Conservation (phyloP, 129 eudicot species). For the Saposhnikovia divaricata region DNA sequence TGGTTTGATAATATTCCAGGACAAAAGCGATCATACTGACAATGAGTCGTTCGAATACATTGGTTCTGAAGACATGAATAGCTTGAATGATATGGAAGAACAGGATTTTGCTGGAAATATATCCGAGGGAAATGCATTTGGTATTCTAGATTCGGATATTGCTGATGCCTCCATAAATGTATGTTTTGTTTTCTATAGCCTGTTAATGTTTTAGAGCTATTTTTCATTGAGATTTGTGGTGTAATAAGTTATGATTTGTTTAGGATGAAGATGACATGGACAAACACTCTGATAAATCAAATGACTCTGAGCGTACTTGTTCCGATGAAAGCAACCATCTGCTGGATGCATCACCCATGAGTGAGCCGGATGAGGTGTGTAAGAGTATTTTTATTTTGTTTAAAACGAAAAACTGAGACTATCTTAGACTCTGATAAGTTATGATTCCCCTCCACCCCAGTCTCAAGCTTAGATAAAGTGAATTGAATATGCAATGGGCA, state of each 20-base stretch:
- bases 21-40: conserved; percentile 16
- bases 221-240: neutral
- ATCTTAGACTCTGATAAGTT: neutral
- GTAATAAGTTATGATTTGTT: neutral
- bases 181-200: neutral
- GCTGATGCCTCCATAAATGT: neutral
- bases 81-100: conserved; percentile 13
- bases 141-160: conserved; percentile 4
- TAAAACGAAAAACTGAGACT: neutral
- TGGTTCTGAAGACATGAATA: conserved; percentile 29
- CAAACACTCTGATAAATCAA: neutral
- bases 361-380: neutral
- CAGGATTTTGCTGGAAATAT: neutral
- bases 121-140: neutral
- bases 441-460: neutral
- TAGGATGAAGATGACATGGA: conserved; percentile 2
- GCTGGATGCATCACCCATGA: neutral
- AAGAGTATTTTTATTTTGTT: neutral
- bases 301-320: neutral
- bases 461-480: neutral
- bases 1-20: conserved; percentile 12
- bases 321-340: neutral
- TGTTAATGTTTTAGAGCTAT: neutral
- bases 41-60: conserved; percentile 28
- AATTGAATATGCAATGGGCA: neutral